These are phyloP conservation scores for Helianthus tuberosus DNA, from an alignment of 129 eudicot species.

Conservation along the genomic window DNA sequence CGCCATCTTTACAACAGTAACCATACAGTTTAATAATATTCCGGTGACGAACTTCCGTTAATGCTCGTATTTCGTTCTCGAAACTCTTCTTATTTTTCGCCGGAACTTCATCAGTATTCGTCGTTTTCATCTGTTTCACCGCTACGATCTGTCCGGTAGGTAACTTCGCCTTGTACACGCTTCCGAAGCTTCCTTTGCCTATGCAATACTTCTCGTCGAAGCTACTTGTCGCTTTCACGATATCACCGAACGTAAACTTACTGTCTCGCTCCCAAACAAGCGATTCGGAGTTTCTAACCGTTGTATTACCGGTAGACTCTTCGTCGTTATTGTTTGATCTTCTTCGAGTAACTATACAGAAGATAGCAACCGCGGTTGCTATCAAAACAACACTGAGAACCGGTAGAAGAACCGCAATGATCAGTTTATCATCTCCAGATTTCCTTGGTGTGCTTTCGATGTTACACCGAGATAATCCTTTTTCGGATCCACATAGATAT, in stretches of 20 bases:
- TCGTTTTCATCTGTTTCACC: constrained; percentile 45
- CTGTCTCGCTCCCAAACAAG: constrained; percentile 66
- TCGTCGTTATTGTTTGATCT: constrained; percentile 40
- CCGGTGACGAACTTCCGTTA: constrained; percentile 83
- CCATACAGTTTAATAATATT: constrained; percentile 83
- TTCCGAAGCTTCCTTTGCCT: constrained; percentile 90
- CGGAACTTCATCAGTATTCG: constrained; percentile 53
- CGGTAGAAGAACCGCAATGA: constrained; percentile 48
- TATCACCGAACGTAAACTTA: constrained; percentile 64
- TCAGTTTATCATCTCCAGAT: constrained; percentile 36
- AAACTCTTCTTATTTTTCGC: constrained; percentile 51
- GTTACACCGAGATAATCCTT: constrained; percentile 59
- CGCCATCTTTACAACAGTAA: constrained; percentile 54
- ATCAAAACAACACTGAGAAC: constrained; percentile 35
- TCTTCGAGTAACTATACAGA: constrained; percentile 30
- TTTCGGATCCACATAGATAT: constrained; percentile 68
- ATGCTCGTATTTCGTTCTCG: constrained; percentile 75
- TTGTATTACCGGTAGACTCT: constrained; percentile 26
- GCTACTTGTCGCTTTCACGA: constrained; percentile 77
- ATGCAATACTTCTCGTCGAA: constrained; percentile 68
- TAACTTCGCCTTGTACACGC: constrained; percentile 70
- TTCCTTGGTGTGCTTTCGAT: not conserved
- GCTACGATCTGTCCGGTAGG: constrained; percentile 62
- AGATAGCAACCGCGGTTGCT: constrained; percentile 36
- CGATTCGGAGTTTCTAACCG: constrained; percentile 35